Percentiles rank a stretch among this genome's conserved stretches.
Conservation (phyloP, 768 basidiomycete species). For the Termitomyces sp. region DNA sequence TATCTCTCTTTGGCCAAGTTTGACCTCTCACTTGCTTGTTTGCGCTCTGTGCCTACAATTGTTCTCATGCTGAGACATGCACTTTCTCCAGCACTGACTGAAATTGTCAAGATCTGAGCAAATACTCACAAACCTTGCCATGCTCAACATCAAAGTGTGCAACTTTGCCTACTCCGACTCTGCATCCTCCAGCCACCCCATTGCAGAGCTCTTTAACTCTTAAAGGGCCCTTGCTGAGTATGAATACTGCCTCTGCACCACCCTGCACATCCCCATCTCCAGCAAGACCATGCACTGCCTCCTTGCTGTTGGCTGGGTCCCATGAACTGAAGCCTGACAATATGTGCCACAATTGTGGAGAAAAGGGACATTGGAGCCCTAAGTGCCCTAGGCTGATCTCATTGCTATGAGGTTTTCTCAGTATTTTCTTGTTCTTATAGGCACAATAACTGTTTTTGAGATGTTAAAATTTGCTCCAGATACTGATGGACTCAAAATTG, state of each 20-base stretch:
- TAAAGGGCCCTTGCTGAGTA: conserved; percentile 30
- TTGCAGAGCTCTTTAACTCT: conserved; percentile 33
- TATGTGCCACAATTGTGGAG: no score
- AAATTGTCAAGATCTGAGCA: conserved; percentile 29
- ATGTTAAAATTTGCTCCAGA: no score
- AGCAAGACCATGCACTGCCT: conserved; percentile 34
- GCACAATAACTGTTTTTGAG: no score
- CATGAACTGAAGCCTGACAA: no score
- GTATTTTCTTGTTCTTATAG: no score
- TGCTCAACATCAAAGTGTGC: conserved; percentile 31
- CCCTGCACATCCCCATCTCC: conserved; percentile 24
- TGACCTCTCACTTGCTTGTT: conserved; percentile 9
- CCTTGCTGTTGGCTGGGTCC: conserved; percentile 34
- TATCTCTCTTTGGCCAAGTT: conserved; percentile 1
- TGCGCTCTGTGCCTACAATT: conserved; percentile 10
- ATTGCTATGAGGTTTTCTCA: no score
- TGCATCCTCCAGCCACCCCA: conserved; percentile 5
- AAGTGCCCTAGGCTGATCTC: no score
- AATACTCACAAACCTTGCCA: conserved; percentile 19
- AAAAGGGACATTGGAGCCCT: no score
- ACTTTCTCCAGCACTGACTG: conserved; percentile 30
- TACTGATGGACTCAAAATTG: no score
- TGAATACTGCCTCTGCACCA: conserved; percentile 30
- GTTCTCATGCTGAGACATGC: neutral
- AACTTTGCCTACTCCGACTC: conserved; percentile 30